Conservation (phyloP, 78 protist genomes). For the Isochrysis galbana region DNA sequence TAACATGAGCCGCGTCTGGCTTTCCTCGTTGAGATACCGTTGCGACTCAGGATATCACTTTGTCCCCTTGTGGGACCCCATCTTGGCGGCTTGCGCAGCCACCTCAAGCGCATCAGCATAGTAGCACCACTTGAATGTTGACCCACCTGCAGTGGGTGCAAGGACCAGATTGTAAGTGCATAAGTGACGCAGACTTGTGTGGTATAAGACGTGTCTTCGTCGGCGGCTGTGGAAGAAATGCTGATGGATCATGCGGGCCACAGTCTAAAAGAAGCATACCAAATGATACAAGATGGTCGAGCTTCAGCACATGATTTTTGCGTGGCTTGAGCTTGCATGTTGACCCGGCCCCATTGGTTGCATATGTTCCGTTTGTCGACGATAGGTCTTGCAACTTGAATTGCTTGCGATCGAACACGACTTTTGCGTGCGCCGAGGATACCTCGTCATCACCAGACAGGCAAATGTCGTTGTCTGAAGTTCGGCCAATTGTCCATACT, state of each 20-base stretch:
- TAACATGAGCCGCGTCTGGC: too few relatives aligned
- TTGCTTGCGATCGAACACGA: neutral
- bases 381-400: neutral
- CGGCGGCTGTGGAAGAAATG: too few relatives aligned
- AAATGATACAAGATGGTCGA: neutral
- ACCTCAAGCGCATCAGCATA: neutral
- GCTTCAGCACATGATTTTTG: neutral
- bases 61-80: too few relatives aligned
- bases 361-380: neutral
- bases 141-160: neutral
- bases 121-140: neutral
- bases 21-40: too few relatives aligned
- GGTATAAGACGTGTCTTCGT: neutral
- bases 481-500: neutral
- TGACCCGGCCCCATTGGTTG: neutral
- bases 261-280: too few relatives aligned
- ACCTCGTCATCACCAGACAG: neutral
- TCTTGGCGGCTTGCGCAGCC: neutral
- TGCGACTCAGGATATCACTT: too few relatives aligned
- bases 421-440: neutral
- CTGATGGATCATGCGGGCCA: too few relatives aligned
- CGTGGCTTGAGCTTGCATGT: neutral
- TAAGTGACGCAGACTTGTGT: neutral
- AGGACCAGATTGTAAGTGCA: neutral
- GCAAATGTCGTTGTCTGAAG: neutral